phyloP scores from a whole-genome alignment of 2,329 filamentous ascomycete species.

The Paecilomyces variotii region DNA sequence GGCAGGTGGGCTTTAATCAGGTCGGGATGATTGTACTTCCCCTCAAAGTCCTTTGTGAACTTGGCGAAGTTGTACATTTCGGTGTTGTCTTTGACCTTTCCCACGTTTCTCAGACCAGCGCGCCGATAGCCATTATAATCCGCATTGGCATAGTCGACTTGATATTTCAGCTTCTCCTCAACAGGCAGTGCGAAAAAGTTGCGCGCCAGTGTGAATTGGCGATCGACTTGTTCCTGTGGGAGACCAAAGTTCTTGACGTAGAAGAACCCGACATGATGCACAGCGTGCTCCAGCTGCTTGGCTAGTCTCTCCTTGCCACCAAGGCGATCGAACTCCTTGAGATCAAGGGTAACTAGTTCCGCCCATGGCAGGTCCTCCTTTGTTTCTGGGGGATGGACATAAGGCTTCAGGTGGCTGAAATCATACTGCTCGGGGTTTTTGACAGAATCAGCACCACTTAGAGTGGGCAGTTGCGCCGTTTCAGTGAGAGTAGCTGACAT shows the following conservation, averaged over 20 bases:
- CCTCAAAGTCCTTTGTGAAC: conserved; percentile 1
- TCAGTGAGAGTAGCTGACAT: background rate
- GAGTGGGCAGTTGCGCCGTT: background rate
- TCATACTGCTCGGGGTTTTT: conserved; percentile 1
- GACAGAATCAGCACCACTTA: background rate
- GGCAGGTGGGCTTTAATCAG: conserved; percentile 19
- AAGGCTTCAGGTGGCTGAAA: conserved; percentile 4
- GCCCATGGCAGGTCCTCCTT: conserved; percentile 35
- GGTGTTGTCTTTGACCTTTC: conserved; percentile 11
- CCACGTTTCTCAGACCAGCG: conserved; percentile 32
- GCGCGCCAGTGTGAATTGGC: conserved; percentile 54
- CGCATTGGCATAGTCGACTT: conserved; percentile 42
- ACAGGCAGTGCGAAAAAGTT: conserved; percentile 49
- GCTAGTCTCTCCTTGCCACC: conserved; percentile 49
- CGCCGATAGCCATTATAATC: conserved; percentile 53
- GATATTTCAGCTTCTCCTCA: conserved; percentile 53
- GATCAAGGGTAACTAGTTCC: conserved; percentile 51
- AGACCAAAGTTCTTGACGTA: conserved; percentile 57
- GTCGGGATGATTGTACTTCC: conserved; percentile 2
- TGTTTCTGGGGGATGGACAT: conserved; percentile 5
- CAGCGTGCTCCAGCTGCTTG: conserved; percentile 48
- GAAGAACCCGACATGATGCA: conserved; percentile 48
- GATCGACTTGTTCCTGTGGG: conserved; percentile 51
- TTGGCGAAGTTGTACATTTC: conserved; percentile 4
- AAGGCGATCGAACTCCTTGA: conserved; percentile 46